Evolutionary conservation across 75 land plant genomes (phyloP), one percentile per base, ranked within the genome.

Genomic region (Pinus tabuliformis): DNA sequence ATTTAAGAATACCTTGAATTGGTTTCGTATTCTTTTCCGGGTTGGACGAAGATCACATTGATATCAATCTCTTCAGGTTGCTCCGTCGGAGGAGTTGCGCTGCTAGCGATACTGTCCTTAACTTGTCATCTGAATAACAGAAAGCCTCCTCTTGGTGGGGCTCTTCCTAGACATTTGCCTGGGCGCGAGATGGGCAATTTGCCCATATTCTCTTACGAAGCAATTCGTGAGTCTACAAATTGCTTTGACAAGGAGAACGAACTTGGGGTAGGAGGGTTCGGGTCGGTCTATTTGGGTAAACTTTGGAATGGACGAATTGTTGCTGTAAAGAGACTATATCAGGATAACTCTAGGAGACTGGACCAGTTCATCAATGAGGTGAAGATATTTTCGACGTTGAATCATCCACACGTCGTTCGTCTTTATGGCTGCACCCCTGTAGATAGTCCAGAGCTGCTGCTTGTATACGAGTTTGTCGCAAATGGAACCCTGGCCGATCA

Each of bases 241-340:
- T 28, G 61, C 58, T 83, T 83, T 74, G 54, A 73, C 52, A 52
- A 79, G 62, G 72, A 75, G 28, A 83, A 62, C 28, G 59, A 80
- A 8, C 72, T 83, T 26, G 84, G 84, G 59, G 66, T 71, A 7
- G 84, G 84, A 12, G 82, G 84, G 22, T 83, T 80, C 72, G 84
- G 84, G 16, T 71, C 78, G 3, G 84, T 83, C 17, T 83, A 83
- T 60, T n/a, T 66, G 22, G 84, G 84, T 3, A 36, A 63, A 16
- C 73, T 83, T 14, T 42, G 21, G 18, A 82, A 83, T 65, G 84
- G 84, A 57, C 81, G 59, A 18, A 71, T 11, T 37, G 71, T 80
- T 26, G 84, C 84, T 12, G 78, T 83, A 20, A 83, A 83, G 72
- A 73, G 77, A 58, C 72, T 71, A 3, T 52, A 72, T 24, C 75